phyloP scores from a whole-genome alignment of 805 yeast genomes.

The Ogataea henricii region DNA sequence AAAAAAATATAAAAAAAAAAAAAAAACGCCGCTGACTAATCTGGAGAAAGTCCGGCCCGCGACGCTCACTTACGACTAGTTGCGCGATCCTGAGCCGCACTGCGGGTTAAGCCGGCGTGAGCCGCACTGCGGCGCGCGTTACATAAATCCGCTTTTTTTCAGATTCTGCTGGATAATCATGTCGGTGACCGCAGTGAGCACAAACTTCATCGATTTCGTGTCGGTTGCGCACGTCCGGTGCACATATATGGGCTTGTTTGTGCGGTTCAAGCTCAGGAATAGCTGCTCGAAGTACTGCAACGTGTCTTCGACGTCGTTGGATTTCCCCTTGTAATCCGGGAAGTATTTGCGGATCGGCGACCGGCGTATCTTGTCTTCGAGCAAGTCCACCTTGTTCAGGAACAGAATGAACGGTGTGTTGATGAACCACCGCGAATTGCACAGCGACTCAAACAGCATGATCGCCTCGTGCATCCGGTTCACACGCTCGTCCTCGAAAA shows the following conservation, averaged over 20 bases:
- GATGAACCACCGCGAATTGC: slow-evolving; percentile 83
- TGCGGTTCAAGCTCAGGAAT: slow-evolving; percentile 63
- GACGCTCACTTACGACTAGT: no score
- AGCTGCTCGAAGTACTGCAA: slow-evolving; percentile 67
- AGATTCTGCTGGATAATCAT: slow-evolving; percentile 82
- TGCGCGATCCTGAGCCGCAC: no score
- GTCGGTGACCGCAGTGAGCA: slow-evolving; percentile 90
- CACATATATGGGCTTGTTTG: slow-evolving; percentile 77
- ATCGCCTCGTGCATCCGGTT: slow-evolving; percentile 92
- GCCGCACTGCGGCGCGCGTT: background rate
- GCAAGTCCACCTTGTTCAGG: slow-evolving; percentile 83
- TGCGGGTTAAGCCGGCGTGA: background rate
- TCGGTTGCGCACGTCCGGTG: slow-evolving; percentile 97
- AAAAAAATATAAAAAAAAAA: background rate
- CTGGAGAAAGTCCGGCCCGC: background rate
- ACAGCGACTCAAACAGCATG: slow-evolving; percentile 75
- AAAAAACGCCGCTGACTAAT: background rate
- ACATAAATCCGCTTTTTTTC: slow-evolving; percentile 74
- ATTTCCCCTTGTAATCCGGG: slow-evolving; percentile 74
- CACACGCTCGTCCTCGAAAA: slow-evolving; percentile 86
- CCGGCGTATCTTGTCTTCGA: slow-evolving; percentile 65
- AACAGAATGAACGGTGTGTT: slow-evolving; percentile 88
- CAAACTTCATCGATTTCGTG: slow-evolving; percentile 83
- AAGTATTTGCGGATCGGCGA: slow-evolving; percentile 72
- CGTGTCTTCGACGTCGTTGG: slow-evolving; percentile 66